A percentile compares a stretch with the other conserved stretches of the same genome.
These are phyloP conservation scores for Geranium incanum DNA, from an alignment of 441 rosid genomes.

Conservation along the genomic window DNA sequence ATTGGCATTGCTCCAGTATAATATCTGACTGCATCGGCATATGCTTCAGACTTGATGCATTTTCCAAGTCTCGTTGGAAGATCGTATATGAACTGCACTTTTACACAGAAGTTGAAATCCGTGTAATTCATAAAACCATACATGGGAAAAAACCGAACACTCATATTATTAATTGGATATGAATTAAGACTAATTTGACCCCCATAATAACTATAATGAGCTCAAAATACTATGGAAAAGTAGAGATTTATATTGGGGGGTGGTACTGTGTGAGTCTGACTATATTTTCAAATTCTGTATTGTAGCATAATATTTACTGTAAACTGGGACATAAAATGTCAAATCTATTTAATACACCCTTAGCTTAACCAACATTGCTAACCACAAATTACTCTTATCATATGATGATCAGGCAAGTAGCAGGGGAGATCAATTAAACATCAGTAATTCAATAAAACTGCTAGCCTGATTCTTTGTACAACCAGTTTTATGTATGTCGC, in stretches of 20 bases:
- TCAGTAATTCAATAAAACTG: neutral
- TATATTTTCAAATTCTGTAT: neutral
- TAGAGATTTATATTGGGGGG: neutral
- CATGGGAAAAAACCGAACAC: slow-evolving; percentile 23
- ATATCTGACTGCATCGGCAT: slow-evolving; percentile 92
- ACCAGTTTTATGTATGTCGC: neutral
- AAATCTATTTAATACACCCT: neutral
- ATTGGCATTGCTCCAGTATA: slow-evolving; percentile 96
- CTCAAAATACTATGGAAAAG: neutral
- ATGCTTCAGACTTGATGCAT: slow-evolving; percentile 80
- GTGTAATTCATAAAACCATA: slow-evolving; percentile 24
- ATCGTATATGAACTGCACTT: slow-evolving; percentile 97
- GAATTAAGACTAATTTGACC: neutral
- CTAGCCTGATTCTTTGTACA: neutral
- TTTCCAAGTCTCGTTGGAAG: slow-evolving; percentile 92
- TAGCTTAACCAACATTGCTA: slow-evolving; percentile 15
- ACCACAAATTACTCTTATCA: neutral
- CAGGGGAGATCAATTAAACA: neutral
- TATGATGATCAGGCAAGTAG: neutral
- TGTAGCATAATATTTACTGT: slow-evolving; percentile 4
- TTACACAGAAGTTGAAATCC: slow-evolving; percentile 38
- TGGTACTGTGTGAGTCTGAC: neutral
- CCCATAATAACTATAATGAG: neutral
- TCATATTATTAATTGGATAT: slow-evolving; percentile 10
- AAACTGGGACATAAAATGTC: slow-evolving; percentile 4